Percentiles rank a stretch among this genome's conserved stretches.
phyloP scores from a whole-genome alignment of 2,329 filamentous ascomycete genomes.

The Aspergillus fumigatiaffinis region DNA sequence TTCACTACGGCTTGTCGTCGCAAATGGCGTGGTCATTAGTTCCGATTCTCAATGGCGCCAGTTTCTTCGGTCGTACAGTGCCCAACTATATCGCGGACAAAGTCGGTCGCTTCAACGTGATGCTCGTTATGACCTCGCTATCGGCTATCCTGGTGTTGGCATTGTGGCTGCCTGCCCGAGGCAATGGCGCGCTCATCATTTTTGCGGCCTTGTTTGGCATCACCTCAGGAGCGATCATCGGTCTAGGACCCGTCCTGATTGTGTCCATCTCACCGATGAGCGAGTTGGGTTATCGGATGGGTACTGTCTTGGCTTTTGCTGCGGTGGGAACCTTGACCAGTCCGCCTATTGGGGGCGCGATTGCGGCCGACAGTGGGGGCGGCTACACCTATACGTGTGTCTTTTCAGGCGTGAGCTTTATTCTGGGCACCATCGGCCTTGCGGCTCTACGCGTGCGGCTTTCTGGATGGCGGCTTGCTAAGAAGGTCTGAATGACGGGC shows the following conservation, averaged over 20 bases:
- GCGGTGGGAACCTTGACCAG: conserved; percentile 3
- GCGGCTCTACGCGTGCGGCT: too few species aligned
- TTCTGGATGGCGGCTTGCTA: too few species aligned
- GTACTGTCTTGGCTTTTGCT: conserved; percentile 1
- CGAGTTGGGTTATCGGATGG: conserved; percentile 5
- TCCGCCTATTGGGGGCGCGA: conserved; percentile 4
- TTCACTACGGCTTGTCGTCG: neutral
- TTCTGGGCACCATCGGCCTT: too few species aligned
- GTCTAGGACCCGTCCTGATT: conserved; percentile 1
- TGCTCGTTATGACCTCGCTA: neutral
- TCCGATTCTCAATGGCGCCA: neutral
- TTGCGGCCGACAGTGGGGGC: neutral
- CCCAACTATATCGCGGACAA: neutral
- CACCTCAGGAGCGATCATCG: conserved; percentile 4
- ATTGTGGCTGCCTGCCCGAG: conserved; percentile 4
- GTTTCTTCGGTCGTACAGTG: conserved; percentile 3
- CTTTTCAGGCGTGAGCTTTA: neutral
- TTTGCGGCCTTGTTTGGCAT: conserved; percentile 4
- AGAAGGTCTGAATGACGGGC: too few species aligned
- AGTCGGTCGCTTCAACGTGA: conserved; percentile 6
- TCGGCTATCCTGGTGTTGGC: conserved; percentile 4
- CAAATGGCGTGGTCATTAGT: neutral
- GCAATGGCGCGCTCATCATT: neutral
- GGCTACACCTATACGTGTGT: conserved; percentile 2
- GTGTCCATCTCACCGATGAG: neutral